A percentile compares a stretch with the other conserved stretches of the same genome.
Conservation (phyloP, 495 filamentous ascomycete genomes). For the Tetracladium setigerum region DNA sequence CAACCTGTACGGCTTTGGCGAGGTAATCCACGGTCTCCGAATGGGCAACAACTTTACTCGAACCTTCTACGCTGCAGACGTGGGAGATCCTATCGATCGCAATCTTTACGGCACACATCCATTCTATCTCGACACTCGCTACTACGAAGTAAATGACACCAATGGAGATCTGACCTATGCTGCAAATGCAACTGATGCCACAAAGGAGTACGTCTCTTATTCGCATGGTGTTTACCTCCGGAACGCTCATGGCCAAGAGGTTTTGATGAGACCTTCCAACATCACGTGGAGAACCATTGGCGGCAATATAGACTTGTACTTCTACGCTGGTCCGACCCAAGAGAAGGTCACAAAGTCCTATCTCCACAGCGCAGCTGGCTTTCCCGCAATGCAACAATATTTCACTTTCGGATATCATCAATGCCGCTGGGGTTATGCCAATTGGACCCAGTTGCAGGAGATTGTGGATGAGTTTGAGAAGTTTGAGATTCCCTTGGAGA, state of each 20-base stretch:
- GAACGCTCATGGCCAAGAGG: slow-evolving; percentile 72
- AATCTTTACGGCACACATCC: slow-evolving; percentile 83
- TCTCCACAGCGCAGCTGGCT: slow-evolving; percentile 56
- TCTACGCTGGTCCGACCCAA: slow-evolving; percentile 67
- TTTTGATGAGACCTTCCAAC: slow-evolving; percentile 53
- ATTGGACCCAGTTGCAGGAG: slow-evolving; percentile 66
- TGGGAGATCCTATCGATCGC: slow-evolving; percentile 50
- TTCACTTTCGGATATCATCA: slow-evolving; percentile 85
- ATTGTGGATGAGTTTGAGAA: slow-evolving; percentile 68
- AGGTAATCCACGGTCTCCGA: slow-evolving; percentile 66
- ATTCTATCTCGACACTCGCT: slow-evolving; percentile 78
- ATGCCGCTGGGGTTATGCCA: slow-evolving; percentile 75
- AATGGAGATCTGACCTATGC: slow-evolving; percentile 46
- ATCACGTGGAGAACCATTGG: slow-evolving; percentile 78
- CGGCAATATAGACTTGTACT: slow-evolving; percentile 76
- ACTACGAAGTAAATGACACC: slow-evolving; percentile 42
- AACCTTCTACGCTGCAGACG: slow-evolving; percentile 63
- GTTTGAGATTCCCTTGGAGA: slow-evolving; percentile 73
- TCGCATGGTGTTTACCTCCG: slow-evolving; percentile 81
- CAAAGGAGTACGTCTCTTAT: slow-evolving; percentile 50
- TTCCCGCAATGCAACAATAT: slow-evolving; percentile 81
- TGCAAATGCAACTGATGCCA: slow-evolving; percentile 43
- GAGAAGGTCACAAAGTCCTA: slow-evolving; percentile 66
- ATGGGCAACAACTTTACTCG: slow-evolving; percentile 69
- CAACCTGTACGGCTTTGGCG: slow-evolving; percentile 77